Percentiles rank a stretch among this genome's conserved stretches.
Evolutionary conservation across 2,329 filamentous ascomycete genomes (phyloP).

Genomic region (Pseudogymnoascus sp.): DNA sequence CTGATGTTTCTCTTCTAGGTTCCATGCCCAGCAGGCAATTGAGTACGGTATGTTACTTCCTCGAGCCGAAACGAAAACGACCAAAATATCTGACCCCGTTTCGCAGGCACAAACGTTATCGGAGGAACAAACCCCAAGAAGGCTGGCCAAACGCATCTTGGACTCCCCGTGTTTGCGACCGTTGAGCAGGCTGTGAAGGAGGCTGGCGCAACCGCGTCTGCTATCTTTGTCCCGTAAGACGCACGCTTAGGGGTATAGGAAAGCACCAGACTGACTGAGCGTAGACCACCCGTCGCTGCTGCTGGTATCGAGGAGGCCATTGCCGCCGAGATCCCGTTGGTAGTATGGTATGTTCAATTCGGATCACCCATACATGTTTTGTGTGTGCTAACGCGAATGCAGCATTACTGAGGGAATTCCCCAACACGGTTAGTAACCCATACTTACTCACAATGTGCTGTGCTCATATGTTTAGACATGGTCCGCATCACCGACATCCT

Average conservation of each 20-base stretch:
- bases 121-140: conserved; percentile 99
- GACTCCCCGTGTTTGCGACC: conserved; percentile 84
- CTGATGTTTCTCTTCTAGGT: conserved; percentile 50
- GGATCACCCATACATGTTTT: conserved; percentile 15
- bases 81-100: background rate
- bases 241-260: conserved; percentile 10
- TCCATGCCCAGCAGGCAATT: conserved; percentile 96
- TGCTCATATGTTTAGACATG: conserved; percentile 62
- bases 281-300: conserved; percentile 80
- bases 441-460: conserved; percentile 13
- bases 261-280: conserved; percentile 10
- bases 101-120: conserved; percentile 84
- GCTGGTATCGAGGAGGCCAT: conserved; percentile 96
- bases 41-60: conserved; percentile 74
- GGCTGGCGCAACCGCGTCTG: conserved; percentile 84
- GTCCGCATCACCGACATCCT: conserved; percentile 97
- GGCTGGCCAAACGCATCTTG: conserved; percentile 83
- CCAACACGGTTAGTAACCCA: conserved; percentile 69
- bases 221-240: conserved; percentile 86
- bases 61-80: background rate
- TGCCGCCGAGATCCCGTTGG: conserved; percentile 82
- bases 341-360: conserved; percentile 61
- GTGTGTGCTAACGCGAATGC: conserved; percentile 17
- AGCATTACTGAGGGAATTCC: conserved; percentile 94
- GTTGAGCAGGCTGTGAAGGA: conserved; percentile 83